Evolutionary conservation across 257 asterid genomes (phyloP).

Genomic region (Schizonepeta tenuifolia): DNA sequence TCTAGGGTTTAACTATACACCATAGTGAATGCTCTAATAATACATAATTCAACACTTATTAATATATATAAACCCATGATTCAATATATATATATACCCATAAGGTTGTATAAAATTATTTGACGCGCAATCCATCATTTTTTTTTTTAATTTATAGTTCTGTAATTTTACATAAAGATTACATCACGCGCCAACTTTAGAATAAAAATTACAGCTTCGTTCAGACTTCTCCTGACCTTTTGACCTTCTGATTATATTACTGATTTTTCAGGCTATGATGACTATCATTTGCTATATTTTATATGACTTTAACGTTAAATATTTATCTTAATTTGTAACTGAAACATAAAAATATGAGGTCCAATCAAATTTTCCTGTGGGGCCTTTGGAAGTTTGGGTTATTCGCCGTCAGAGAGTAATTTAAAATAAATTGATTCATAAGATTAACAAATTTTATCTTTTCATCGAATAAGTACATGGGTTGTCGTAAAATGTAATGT

Average conservation of each 20-base stretch:
- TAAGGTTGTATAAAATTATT: neutral
- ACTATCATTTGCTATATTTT: neutral
- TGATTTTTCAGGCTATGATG: neutral
- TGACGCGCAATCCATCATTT: neutral
- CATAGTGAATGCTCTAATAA: too few species aligned
- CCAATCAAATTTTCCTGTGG: neutral
- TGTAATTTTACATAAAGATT: too few species aligned
- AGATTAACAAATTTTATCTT: neutral
- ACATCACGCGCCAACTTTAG: neutral
- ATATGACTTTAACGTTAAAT: conserved; percentile 9
- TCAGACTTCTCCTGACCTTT: neutral
- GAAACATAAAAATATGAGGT: neutral
- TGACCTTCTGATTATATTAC: neutral
- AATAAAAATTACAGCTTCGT: neutral
- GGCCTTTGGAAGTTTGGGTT: conserved; percentile 19
- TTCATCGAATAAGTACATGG: conserved; percentile 12
- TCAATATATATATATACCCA: too few species aligned
- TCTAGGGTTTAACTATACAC: too few species aligned
- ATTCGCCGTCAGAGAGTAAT: conserved; percentile 14
- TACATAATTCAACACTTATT: neutral
- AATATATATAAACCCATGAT: too few species aligned
- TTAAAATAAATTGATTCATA: conserved; percentile 1
- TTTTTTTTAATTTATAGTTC: too few species aligned
- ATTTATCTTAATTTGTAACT: too few species aligned
- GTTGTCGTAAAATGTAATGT: conserved; percentile 3